phyloP scores from a whole-genome alignment of 2,329 filamentous ascomycete species.

The Passalora sequoiae region DNA sequence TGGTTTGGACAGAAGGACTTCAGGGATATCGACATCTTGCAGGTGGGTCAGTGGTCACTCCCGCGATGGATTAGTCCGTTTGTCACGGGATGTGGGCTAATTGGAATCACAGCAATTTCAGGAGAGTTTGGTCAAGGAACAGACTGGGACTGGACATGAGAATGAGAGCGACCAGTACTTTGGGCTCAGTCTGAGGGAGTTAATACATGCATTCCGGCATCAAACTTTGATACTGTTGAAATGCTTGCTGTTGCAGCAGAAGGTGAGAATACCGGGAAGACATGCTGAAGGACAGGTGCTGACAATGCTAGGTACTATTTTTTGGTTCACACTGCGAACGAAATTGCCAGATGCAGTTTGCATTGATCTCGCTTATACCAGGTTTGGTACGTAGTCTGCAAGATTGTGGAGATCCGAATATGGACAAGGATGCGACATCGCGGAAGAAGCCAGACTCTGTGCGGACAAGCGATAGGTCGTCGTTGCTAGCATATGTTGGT shows the following conservation, averaged over 20 bases:
- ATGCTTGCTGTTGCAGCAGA: constrained; percentile 86
- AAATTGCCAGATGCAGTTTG: constrained; percentile 98
- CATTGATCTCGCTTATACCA: constrained; percentile 88
- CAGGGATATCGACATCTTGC: constrained; percentile 80
- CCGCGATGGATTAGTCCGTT: constrained; percentile 2
- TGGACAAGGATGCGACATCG: constrained; percentile 74
- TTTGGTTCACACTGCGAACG: constrained; percentile 95
- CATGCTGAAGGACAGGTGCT: constrained; percentile 5
- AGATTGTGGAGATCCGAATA: constrained; percentile 89
- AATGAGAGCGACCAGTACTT: constrained; percentile 80
- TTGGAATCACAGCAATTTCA: constrained; percentile 64
- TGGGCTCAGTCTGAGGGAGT: constrained; percentile 62
- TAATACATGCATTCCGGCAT: constrained; percentile 90
- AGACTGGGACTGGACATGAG: constrained; percentile 57
- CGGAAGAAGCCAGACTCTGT: constrained; percentile 75
- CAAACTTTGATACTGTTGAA: constrained; percentile 93
- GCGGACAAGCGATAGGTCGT: constrained; percentile 84
- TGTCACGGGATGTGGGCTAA: too few relatives aligned
- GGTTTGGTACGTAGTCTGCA: constrained; percentile 86
- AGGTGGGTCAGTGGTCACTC: constrained; percentile 39
- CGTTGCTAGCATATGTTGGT: constrained; percentile 88
- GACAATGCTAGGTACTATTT: constrained; percentile 77
- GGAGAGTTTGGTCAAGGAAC: constrained; percentile 65
- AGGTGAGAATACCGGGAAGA: constrained; percentile 64
- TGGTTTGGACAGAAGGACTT: constrained; percentile 98